Percentiles rank a stretch among this genome's conserved stretches.
Conservation (phyloP, 495 filamentous ascomycete genomes). For the Penicillium silybi region DNA sequence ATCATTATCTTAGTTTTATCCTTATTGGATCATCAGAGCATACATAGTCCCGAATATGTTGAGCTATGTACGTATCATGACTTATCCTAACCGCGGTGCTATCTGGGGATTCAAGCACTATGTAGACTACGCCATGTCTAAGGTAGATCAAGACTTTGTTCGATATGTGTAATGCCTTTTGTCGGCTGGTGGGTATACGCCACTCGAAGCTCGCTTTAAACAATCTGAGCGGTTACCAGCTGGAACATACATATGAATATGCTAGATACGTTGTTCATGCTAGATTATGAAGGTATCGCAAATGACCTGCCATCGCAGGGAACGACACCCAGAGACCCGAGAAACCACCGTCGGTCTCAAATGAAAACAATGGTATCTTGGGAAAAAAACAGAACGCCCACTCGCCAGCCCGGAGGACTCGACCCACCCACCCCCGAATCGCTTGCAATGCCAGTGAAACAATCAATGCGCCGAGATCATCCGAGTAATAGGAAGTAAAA, state of each 20-base stretch:
- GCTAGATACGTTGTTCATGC: not conserved
- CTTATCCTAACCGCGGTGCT: too few species aligned
- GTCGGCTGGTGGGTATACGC: not conserved
- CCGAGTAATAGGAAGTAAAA: slow-evolving; percentile 2
- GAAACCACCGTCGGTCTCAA: not conserved
- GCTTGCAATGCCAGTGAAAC: slow-evolving; percentile 6
- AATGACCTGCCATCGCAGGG: too few species aligned
- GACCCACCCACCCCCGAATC: slow-evolving; percentile 13
- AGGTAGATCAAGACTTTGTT: not conserved
- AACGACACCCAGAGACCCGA: not conserved
- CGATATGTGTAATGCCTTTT: not conserved
- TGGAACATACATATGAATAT: not conserved
- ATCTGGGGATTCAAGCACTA: too few species aligned
- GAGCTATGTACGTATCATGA: too few species aligned
- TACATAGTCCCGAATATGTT: too few species aligned
- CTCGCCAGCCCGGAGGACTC: slow-evolving; percentile 1
- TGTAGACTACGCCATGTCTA: too few species aligned
- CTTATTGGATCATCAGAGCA: too few species aligned
- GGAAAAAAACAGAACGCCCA: slow-evolving; percentile 14
- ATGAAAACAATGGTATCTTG: slow-evolving; percentile 19
- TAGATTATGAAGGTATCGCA: not conserved
- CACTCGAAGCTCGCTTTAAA: not conserved
- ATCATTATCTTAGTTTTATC: too few species aligned
- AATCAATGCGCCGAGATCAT: not conserved
- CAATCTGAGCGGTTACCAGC: too few species aligned